A percentile compares a stretch with the other conserved stretches of the same genome.
phyloP scores from a whole-genome alignment of 1,284 basidiomycete genomes.

The Neonothopanus nambi region DNA sequence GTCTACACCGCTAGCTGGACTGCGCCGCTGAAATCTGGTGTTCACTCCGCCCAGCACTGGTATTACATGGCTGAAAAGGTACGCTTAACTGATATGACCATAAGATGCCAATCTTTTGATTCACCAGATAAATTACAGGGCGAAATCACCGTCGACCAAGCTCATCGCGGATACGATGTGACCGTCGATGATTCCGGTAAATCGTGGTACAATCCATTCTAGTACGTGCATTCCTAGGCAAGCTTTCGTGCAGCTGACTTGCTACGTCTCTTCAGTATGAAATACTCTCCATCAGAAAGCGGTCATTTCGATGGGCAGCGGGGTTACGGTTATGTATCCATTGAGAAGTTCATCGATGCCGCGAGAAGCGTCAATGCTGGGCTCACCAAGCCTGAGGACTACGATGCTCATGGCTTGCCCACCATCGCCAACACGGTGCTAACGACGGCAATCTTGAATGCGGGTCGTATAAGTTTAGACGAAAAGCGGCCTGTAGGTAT shows the following conservation, averaged over 20 bases:
- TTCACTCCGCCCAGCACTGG: constrained; percentile 90
- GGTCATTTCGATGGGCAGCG: constrained; percentile 93
- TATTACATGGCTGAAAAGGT: constrained; percentile 94
- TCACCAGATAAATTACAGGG: constrained; percentile 49
- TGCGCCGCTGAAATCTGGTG: constrained; percentile 73
- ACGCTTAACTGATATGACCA: constrained; percentile 14
- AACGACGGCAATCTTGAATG: constrained; percentile 90
- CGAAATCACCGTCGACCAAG: constrained; percentile 90
- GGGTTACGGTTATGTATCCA: constrained; percentile 88
- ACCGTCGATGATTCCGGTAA: constrained; percentile 84
- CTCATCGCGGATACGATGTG: constrained; percentile 89
- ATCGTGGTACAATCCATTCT: constrained; percentile 87
- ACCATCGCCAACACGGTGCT: constrained; percentile 88
- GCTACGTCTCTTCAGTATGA: constrained; percentile 59
- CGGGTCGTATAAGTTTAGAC: constrained; percentile 86
- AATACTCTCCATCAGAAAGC: constrained; percentile 88
- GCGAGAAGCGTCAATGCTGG: constrained; percentile 77
- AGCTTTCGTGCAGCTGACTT: neutral
- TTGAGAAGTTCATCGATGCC: constrained; percentile 90
- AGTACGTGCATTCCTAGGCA: constrained; percentile 50
- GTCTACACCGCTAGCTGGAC: constrained; percentile 94
- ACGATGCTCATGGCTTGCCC: constrained; percentile 79
- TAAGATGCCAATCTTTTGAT: neutral
- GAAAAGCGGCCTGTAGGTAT: constrained; percentile 83
- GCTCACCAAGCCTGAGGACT: constrained; percentile 63